These are phyloP conservation scores for Vaccinium vitisidaea DNA, from an alignment of 148 eudicot species.

Conservation along the genomic window DNA sequence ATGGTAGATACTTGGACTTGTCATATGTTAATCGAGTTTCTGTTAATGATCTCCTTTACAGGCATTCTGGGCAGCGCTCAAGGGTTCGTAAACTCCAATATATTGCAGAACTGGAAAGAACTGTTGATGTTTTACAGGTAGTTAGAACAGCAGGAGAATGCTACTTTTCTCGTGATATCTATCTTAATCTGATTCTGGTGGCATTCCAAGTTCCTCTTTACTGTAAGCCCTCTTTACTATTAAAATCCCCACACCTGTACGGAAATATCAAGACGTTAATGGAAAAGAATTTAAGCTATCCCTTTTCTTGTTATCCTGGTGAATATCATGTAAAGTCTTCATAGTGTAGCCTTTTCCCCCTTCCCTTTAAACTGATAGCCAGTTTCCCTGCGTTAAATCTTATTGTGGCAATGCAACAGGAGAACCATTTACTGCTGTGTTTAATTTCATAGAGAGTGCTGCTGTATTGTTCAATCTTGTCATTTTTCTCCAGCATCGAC, in stretches of 20 bases:
- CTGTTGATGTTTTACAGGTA: conserved; percentile 62
- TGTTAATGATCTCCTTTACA: conserved; percentile 24
- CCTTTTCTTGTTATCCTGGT: neutral
- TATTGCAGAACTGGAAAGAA: conserved; percentile 74
- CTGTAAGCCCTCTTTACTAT: too few relatives aligned
- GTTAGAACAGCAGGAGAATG: neutral
- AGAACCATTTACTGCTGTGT: neutral
- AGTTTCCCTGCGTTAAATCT: neutral
- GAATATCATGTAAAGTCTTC: neutral
- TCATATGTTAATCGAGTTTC: neutral
- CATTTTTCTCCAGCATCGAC: neutral
- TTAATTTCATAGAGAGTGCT: neutral
- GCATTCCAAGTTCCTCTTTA: neutral
- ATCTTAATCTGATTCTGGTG: neutral
- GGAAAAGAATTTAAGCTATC: neutral
- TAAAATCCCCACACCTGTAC: neutral
- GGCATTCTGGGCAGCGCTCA: conserved; percentile 75
- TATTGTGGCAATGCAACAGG: neutral
- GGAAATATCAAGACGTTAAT: neutral
- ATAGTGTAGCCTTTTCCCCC: neutral
- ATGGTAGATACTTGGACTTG: neutral
- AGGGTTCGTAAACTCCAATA: conserved; percentile 77
- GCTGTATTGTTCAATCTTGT: neutral
- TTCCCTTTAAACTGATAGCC: neutral
- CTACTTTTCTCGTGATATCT: neutral